A percentile compares a stretch with the other conserved stretches of the same genome.
Evolutionary conservation across 2,329 filamentous ascomycete species (phyloP).

Genomic region (Fusarium tuaranense): DNA sequence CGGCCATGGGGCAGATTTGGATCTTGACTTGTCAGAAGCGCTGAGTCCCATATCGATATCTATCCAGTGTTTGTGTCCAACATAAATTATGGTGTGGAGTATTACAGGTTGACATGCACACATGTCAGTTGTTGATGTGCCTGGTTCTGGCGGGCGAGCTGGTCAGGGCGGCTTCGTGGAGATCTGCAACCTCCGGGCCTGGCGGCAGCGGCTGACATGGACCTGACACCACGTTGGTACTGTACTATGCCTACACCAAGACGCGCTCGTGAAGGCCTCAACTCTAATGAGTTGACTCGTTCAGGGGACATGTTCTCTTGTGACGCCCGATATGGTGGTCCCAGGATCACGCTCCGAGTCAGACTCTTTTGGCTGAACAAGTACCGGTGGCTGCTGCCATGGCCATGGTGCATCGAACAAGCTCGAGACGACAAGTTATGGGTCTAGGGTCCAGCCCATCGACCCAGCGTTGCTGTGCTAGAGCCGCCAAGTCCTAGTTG

Average conservation of each 20-base stretch:
- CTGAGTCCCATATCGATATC: not conserved
- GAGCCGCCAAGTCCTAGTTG: conserved; percentile 24
- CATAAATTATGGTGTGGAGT: not conserved
- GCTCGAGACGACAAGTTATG: conserved; percentile 20
- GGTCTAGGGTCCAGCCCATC: conserved; percentile 23
- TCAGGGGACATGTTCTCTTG: not conserved
- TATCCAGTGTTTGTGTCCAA: not conserved
- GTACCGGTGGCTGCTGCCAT: conserved; percentile 3
- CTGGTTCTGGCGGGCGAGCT: not conserved
- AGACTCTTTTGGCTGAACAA: not conserved
- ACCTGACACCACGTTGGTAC: conserved; percentile 1
- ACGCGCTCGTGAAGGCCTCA: not conserved
- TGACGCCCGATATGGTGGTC: not conserved
- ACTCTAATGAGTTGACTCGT: not conserved
- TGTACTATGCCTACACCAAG: not conserved
- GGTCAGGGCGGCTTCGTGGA: conserved; percentile 13
- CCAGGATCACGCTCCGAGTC: not conserved
- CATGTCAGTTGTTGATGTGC: conserved; percentile 2
- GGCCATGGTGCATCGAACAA: conserved; percentile 13
- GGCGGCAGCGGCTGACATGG: conserved; percentile 20
- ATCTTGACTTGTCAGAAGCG: not conserved
- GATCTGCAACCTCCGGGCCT: conserved; percentile 17
- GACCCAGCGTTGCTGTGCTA: conserved; percentile 21
- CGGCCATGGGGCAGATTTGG: not conserved
- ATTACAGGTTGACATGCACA: not conserved